A percentile compares a stretch with the other conserved stretches of the same genome.
These are phyloP conservation scores for Omphalea diandra DNA, from an alignment of 441 rosid species.

Conservation along the genomic window DNA sequence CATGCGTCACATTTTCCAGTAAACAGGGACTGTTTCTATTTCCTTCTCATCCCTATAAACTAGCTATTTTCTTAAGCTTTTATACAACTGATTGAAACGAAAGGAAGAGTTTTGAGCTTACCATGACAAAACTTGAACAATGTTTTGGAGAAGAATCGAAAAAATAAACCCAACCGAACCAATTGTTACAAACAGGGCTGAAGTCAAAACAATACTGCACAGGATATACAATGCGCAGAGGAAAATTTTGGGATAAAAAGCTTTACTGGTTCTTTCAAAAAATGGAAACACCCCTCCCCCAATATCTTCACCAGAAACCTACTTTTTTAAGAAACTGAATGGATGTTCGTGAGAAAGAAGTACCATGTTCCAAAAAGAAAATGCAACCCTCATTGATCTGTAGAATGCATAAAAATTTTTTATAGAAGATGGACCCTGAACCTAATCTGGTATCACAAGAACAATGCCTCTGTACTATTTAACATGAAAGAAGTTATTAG, in stretches of 20 bases:
- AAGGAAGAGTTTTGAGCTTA: slow-evolving; percentile 1
- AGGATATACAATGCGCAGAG: background rate
- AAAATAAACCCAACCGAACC: background rate
- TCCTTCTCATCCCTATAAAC: background rate
- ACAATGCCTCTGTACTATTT: background rate
- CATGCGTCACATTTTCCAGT: background rate
- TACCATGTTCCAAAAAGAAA: too few relatives aligned
- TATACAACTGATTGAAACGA: background rate
- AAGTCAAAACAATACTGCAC: background rate
- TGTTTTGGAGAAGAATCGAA: background rate
- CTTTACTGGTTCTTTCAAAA: background rate
- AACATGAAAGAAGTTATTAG: background rate
- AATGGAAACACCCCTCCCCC: background rate
- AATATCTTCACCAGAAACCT: background rate
- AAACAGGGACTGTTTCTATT: background rate
- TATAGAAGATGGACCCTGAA: background rate
- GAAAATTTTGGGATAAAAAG: background rate
- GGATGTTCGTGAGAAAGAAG: background rate
- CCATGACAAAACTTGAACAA: background rate
- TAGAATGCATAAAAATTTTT: too few relatives aligned
- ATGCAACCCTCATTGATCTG: too few relatives aligned
- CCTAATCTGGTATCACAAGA: background rate
- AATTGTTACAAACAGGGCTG: background rate
- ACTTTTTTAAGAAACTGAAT: background rate
- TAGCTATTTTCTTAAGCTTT: background rate